Conservation (phyloP, 495 filamentous ascomycete genomes). For the Evernia prunastri region DNA sequence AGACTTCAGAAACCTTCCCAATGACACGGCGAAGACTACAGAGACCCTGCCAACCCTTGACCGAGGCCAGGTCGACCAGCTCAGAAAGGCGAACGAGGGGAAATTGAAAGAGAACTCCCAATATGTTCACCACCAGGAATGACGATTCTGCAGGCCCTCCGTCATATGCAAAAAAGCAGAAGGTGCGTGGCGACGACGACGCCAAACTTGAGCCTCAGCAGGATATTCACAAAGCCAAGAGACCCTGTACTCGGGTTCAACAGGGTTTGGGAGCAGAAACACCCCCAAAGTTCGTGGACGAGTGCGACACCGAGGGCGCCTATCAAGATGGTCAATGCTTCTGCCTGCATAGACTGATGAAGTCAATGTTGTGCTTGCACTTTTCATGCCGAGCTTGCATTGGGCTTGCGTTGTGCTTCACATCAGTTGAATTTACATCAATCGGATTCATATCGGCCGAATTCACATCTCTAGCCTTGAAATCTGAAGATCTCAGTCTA, state of each 20-base stretch:
- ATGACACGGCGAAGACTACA: background rate
- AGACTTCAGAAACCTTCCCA: background rate
- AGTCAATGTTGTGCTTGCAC: too few species aligned
- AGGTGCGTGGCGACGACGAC: background rate
- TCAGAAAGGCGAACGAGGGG: background rate
- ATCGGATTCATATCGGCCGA: too few species aligned
- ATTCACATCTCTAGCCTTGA: too few species aligned
- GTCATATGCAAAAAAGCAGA: background rate
- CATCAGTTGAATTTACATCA: too few species aligned
- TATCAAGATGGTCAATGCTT: too few species aligned
- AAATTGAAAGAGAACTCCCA: background rate
- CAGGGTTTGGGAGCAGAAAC: background rate
- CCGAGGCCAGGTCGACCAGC: background rate
- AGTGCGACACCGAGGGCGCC: too few species aligned
- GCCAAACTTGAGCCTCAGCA: background rate
- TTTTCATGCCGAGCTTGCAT: too few species aligned
- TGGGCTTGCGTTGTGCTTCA: too few species aligned
- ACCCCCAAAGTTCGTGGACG: too few species aligned
- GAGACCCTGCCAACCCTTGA: background rate
- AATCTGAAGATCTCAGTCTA: too few species aligned
- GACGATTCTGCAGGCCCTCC: background rate
- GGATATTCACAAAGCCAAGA: background rate
- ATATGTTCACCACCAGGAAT: background rate
- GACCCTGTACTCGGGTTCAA: background rate
- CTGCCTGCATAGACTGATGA: too few species aligned